Percentiles rank a stretch among this genome's conserved stretches.
These are phyloP conservation scores for Anthracocystis setariae DNA, from an alignment of 1,284 basidiomycete species.

Conservation along the genomic window DNA sequence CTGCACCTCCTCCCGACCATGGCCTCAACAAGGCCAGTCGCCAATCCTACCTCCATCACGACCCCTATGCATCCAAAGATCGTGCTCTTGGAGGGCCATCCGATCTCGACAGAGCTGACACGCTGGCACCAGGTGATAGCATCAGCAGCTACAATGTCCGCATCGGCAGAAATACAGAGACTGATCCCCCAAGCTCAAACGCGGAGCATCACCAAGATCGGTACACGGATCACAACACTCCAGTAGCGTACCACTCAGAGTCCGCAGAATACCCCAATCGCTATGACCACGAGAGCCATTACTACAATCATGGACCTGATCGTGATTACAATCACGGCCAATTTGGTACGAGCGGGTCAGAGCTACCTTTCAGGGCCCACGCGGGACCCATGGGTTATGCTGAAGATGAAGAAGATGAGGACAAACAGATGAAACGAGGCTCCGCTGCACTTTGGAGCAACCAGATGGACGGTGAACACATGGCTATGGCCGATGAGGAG, in stretches of 20 bases:
- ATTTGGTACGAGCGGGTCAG: slow-evolving; percentile 40
- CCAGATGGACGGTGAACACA: slow-evolving; percentile 23
- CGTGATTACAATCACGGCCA: slow-evolving; percentile 17
- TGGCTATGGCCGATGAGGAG: slow-evolving; percentile 24
- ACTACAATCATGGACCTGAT: slow-evolving; percentile 12
- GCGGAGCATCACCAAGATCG: slow-evolving; percentile 10
- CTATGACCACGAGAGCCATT: slow-evolving; percentile 18
- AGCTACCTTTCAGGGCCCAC: slow-evolving; percentile 50
- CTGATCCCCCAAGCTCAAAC: slow-evolving; percentile 9
- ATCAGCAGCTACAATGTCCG: slow-evolving; percentile 55
- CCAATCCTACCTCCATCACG: slow-evolving; percentile 28
- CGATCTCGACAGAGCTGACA: slow-evolving; percentile 36
- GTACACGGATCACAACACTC: neutral
- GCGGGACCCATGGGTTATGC: slow-evolving; percentile 60
- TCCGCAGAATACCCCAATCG: slow-evolving; percentile 10
- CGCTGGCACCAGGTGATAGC: slow-evolving; percentile 50
- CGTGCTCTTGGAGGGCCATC: slow-evolving; percentile 21
- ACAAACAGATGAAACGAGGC: slow-evolving; percentile 48
- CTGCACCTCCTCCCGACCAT: slow-evolving; percentile 17
- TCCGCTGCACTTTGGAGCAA: slow-evolving; percentile 33
- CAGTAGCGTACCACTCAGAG: neutral
- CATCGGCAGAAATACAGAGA: slow-evolving; percentile 25
- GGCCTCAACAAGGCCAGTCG: slow-evolving; percentile 1
- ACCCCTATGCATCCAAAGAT: slow-evolving; percentile 34
- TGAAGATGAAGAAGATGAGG: slow-evolving; percentile 63